phyloP scores from a whole-genome alignment of 176 grass and related monocot genomes.

The Otatea glauca region DNA sequence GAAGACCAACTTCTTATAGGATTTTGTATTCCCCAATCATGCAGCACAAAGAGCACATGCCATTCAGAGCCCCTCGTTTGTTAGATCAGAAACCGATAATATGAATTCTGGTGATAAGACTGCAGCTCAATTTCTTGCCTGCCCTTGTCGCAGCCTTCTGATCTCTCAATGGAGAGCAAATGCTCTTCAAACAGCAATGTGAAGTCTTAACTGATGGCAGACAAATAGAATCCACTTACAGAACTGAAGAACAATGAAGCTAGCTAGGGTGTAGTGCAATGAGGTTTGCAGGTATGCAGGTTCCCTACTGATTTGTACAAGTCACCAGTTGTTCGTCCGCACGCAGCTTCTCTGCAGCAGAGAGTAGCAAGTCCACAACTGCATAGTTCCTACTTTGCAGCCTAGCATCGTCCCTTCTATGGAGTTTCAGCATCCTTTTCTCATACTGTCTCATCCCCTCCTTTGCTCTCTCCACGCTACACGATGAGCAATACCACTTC shows the following conservation, averaged over 20 bases:
- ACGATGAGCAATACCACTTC: conserved; percentile 77
- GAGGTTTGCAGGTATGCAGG: not conserved
- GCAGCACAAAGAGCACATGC: not conserved
- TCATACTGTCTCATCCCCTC: conserved; percentile 62
- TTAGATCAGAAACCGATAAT: conserved; percentile 15
- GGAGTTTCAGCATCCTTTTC: conserved; percentile 50
- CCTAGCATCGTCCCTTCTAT: conserved; percentile 45
- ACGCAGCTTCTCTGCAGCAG: conserved; percentile 62
- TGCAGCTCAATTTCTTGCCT: not conserved
- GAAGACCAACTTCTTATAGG: not conserved
- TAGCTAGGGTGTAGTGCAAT: not conserved
- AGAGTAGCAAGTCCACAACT: conserved; percentile 70
- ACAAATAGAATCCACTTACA: conserved; percentile 16
- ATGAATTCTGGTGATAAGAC: not conserved
- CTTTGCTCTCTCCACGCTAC: conserved; percentile 57
- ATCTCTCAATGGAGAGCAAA: not conserved
- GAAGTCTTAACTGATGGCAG: not conserved
- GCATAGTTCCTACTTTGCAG: conserved; percentile 38
- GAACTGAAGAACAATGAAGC: conserved; percentile 9
- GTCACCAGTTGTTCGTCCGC: conserved; percentile 44
- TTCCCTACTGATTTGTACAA: conserved; percentile 2
- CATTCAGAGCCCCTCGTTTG: conserved; percentile 17
- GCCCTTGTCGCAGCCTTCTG: not conserved
- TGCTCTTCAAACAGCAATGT: conserved; percentile 15
- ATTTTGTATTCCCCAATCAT: not conserved